Conservation (phyloP, 306 rosid genomes). For the Trichosanthes truncata region DNA sequence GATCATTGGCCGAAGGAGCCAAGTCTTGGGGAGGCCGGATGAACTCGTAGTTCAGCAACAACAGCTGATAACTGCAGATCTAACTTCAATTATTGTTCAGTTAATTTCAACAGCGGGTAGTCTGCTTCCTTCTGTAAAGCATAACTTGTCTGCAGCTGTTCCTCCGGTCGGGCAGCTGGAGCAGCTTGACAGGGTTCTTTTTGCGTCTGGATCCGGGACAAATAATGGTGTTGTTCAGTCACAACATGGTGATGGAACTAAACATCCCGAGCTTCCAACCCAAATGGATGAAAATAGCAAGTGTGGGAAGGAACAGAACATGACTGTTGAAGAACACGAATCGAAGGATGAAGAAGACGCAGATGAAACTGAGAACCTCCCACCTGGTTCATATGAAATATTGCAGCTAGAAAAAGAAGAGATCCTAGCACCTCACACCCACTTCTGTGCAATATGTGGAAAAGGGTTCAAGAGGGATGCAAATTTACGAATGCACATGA, state of each 20-base stretch:
- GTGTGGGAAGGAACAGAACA: conserved; percentile 1
- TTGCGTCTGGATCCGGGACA: conserved; percentile 31
- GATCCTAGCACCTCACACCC: conserved; percentile 97
- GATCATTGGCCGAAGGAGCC: conserved; percentile 56
- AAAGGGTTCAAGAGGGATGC: conserved; percentile 99
- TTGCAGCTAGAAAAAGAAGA: conserved; percentile 90
- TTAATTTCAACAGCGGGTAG: conserved; percentile 87
- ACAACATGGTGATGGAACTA: conserved; percentile 30
- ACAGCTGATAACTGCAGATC: conserved; percentile 85
- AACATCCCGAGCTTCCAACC: conserved; percentile 37
- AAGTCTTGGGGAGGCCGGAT: conserved; percentile 47
- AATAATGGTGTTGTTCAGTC: conserved; percentile 24
- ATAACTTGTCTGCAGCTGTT: conserved; percentile 27
- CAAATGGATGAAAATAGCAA: conserved; percentile 20
- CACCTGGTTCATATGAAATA: conserved; percentile 88
- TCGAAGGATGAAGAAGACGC: conserved; percentile 83
- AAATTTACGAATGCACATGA: conserved; percentile 96
- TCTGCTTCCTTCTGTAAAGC: conserved; percentile 79
- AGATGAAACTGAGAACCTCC: conserved; percentile 88
- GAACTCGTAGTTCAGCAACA: conserved; percentile 72
- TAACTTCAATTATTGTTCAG: conserved; percentile 83
- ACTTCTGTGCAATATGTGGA: conserved; percentile 93
- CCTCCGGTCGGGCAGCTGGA: conserved; percentile 41
- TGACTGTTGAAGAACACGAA: conserved; percentile 58
- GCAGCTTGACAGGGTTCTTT: conserved; percentile 32